Base-by-base conservation (phyloP, 257 asterid genomes). In the Nicotiana otophora region DNA sequence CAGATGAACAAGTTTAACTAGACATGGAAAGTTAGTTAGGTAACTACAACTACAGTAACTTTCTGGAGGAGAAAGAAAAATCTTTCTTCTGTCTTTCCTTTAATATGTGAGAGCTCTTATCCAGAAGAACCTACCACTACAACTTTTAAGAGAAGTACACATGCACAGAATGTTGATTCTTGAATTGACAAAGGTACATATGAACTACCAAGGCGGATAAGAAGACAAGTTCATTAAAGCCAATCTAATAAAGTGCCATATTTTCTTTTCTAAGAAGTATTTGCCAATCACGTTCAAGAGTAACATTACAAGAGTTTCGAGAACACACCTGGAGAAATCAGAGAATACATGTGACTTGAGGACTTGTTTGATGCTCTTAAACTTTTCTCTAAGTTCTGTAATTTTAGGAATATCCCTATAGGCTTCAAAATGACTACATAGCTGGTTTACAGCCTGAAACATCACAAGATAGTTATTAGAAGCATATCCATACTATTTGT, bases 351-450 rank as follows among this genome's bases (percentile, higher is more conserved):
- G 98, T 63, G 97, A 89, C 92, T 95, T 95, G 87, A 94, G 90
- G 81, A 95, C 90, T 89, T 95, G 99, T 86, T 94, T 94, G 90
- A 95, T 94, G 89, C 95, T 94, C 92, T 95, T 94, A 86, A 94
- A 94, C 89, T 92, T 94, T 78, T 96, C 98, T 86, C 97, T 88
- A 26, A 96, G 98, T 88, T 94, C 99, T 46, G 97, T 92, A 83
- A 96, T 94, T 92, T 93, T 96, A 75, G 91, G 98, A 87, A 94
- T 88, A 86, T 96, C 98, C 86, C 97, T 91, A 80, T 96, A 94
- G 72, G 98, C 98, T 88, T 94, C 99, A 89, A 95, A 95, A 90
- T 95, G 97, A 86, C 96, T 91, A 87, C 98, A 92, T 85, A 95
- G 83, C 89, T 95, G 99, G 93, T 92, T 95, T 89, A 95, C 99